Percentiles rank a stretch among this genome's conserved stretches.
These are phyloP conservation scores for Cucumis melo DNA, from an alignment of 306 rosid species.

Conservation along the genomic window DNA sequence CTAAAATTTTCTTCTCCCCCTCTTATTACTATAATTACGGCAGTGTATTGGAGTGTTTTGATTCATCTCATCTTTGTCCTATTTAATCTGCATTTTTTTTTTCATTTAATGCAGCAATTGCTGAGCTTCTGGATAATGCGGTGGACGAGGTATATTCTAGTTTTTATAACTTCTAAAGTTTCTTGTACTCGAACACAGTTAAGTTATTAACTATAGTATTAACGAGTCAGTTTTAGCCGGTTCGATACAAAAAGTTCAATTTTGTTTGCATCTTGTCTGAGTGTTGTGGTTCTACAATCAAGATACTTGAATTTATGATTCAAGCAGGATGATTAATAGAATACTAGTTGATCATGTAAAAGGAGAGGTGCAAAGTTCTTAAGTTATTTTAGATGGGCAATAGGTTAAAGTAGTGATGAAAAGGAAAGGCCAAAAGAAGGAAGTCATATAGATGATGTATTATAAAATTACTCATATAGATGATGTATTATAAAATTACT, in stretches of 20 bases:
- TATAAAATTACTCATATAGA: neutral
- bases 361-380: neutral
- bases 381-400: neutral
- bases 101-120: conserved; percentile 55
- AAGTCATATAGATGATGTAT: neutral
- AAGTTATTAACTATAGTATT: neutral
- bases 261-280: neutral
- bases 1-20: neutral
- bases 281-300: neutral
- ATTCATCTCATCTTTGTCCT: neutral
- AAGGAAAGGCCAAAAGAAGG: neutral
- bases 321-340: neutral
- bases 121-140: conserved; percentile 92
- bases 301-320: neutral
- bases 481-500: neutral
- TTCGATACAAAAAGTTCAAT: neutral
- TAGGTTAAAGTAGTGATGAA: neutral
- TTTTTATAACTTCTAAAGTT: neutral
- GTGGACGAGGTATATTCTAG: conserved; percentile 67
- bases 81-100: neutral
- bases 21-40: neutral
- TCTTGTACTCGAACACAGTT: neutral
- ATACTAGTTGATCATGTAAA: neutral
- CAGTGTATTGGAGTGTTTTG: neutral
- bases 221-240: neutral